phyloP scores from a whole-genome alignment of 2,329 filamentous ascomycete genomes.

The Emmonsia crescens region DNA sequence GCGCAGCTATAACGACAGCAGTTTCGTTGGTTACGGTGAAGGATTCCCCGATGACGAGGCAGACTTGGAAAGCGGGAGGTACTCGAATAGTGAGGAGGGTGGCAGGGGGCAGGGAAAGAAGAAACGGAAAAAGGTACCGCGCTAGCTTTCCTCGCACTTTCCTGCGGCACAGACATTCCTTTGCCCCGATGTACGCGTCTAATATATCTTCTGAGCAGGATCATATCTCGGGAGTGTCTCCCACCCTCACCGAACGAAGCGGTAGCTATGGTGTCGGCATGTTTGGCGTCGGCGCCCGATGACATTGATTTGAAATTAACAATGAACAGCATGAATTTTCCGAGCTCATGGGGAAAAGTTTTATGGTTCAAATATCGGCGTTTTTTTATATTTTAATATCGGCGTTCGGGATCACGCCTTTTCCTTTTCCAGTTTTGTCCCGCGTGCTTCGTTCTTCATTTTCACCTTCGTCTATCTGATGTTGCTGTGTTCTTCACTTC shows the following conservation, averaged over 20 bases:
- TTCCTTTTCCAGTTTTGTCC: constrained; percentile 10
- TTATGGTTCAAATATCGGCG: constrained; percentile 5
- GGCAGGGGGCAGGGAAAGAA: constrained; percentile 31
- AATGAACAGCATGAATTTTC: constrained; percentile 12
- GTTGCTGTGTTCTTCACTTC: constrained; percentile 6
- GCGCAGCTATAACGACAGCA: constrained; percentile 40
- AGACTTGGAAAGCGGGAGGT: constrained; percentile 27
- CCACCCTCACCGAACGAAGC: constrained; percentile 29
- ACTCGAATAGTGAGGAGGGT: constrained; percentile 33
- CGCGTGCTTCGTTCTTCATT: constrained; percentile 7
- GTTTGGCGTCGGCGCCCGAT: constrained; percentile 36
- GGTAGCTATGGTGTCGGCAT: constrained; percentile 36
- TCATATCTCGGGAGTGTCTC: constrained; percentile 30
- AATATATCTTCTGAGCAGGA: constrained; percentile 21
- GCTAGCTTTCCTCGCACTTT: constrained; percentile 10
- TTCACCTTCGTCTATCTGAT: constrained; percentile 4
- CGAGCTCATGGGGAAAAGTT: constrained; percentile 12
- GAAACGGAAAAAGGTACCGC: constrained; percentile 39
- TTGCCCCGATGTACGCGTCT: constrained; percentile 3
- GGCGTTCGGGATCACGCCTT: constrained; percentile 5
- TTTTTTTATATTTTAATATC: background rate
- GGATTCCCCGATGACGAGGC: constrained; percentile 40
- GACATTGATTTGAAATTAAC: constrained; percentile 14
- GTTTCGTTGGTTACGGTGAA: constrained; percentile 42
- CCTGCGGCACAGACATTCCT: background rate